These are phyloP conservation scores for Herpetospermum pedunculosum DNA, from an alignment of 306 rosid species.

Conservation along the genomic window DNA sequence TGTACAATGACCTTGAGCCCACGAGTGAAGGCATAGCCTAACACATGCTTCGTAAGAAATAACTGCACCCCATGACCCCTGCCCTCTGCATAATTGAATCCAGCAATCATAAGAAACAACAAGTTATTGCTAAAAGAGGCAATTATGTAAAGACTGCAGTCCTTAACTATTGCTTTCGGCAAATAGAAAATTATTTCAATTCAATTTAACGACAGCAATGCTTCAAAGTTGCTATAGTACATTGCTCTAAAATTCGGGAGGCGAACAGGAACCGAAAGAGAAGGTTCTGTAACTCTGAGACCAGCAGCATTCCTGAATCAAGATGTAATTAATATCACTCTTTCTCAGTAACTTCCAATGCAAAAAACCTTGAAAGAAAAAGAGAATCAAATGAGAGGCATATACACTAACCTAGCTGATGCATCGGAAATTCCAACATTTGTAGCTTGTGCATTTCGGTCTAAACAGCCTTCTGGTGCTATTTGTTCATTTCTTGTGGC, in stretches of 20 bases:
- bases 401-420: not conserved
- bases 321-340: not conserved
- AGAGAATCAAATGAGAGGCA: not conserved
- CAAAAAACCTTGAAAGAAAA: not conserved
- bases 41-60: constrained; percentile 91
- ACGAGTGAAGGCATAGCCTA: constrained; percentile 93
- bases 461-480: not conserved
- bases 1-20: constrained; percentile 89
- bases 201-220: not conserved
- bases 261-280: not conserved
- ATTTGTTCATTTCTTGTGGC: not conserved
- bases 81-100: constrained; percentile 49
- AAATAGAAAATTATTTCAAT: not conserved
- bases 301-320: constrained; percentile 8
- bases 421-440: not conserved
- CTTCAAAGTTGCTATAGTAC: not conserved
- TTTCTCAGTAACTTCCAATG: constrained; percentile 2
- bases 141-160: not conserved
- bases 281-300: not conserved
- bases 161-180: not conserved
- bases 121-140: not conserved
- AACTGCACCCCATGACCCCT: constrained; percentile 83
- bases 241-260: constrained; percentile 1
- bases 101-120: not conserved
- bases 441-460: constrained; percentile 4